Percentiles rank a stretch among this genome's conserved stretches.
phyloP scores from a whole-genome alignment of 177 flowering plant species.

The Vitis hybrid region DNA sequence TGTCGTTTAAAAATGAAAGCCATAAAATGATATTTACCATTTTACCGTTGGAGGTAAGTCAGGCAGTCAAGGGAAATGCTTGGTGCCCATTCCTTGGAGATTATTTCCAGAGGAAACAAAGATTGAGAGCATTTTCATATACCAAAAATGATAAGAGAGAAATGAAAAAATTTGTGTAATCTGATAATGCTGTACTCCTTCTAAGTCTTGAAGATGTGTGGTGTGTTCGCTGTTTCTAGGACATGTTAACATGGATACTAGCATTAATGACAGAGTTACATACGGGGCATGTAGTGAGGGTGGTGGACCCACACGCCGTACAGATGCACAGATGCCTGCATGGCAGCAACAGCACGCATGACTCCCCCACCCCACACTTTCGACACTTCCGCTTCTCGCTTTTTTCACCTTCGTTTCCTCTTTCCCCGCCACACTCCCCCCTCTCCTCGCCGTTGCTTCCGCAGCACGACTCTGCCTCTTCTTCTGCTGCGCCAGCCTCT shows the following conservation, averaged over 20 bases:
- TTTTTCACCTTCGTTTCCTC: conserved; percentile 8
- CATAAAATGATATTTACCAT: too few relatives aligned
- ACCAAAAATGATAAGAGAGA: too few relatives aligned
- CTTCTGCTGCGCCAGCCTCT: conserved; percentile 17
- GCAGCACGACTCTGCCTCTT: conserved; percentile 65
- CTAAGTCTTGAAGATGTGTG: too few relatives aligned
- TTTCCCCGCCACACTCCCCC: conserved; percentile 5
- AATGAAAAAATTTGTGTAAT: too few relatives aligned
- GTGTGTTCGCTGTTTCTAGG: conserved; percentile 9
- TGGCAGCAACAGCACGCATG: conserved; percentile 56
- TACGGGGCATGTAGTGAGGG: conserved; percentile 37
- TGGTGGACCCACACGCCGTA: conserved; percentile 41
- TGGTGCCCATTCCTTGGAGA: too few relatives aligned
- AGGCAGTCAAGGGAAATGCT: too few relatives aligned
- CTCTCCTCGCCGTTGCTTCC: conserved; percentile 34
- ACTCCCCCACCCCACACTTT: conserved; percentile 46
- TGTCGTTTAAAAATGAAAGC: too few relatives aligned
- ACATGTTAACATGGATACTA: conserved; percentile 52
- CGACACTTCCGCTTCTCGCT: conserved; percentile 26
- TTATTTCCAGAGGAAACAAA: too few relatives aligned
- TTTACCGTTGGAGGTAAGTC: too few relatives aligned
- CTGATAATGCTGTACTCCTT: too few relatives aligned
- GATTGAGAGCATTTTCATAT: too few relatives aligned
- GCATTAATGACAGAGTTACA: conserved; percentile 40
- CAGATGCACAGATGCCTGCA: conserved; percentile 64